Conservation (phyloP, 1,139 yeast species). For the Pichia sorboxylosa region DNA sequence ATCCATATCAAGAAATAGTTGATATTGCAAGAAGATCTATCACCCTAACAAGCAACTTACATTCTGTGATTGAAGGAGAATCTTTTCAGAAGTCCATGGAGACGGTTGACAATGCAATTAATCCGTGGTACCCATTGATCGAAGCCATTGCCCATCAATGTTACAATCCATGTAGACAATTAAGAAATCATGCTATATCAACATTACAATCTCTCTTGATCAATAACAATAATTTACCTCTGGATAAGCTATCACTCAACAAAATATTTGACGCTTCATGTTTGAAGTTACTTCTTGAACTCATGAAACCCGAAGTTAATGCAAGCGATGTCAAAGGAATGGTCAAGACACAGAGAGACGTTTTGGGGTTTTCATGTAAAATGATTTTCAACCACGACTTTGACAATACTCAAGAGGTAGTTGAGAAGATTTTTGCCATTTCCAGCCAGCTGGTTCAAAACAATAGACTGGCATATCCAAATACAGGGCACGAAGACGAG, state of each 20-base stretch:
- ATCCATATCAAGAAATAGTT: conserved; percentile 42
- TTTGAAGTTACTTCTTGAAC: conserved; percentile 59
- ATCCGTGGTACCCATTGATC: conserved; percentile 42
- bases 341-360: conserved; percentile 52
- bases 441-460: conserved; percentile 18
- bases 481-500: conserved; percentile 36
- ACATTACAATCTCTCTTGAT: conserved; percentile 39
- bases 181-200: conserved; percentile 53
- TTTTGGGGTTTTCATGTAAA: conserved; percentile 57
- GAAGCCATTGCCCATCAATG: conserved; percentile 85
- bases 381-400: conserved; percentile 48
- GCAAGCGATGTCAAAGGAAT: conserved; percentile 56
- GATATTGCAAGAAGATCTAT: conserved; percentile 53
- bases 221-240: conserved; percentile 17
- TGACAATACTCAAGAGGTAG: conserved; percentile 15
- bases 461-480: conserved; percentile 13
- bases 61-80: conserved; percentile 24
- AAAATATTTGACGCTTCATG: conserved; percentile 64
- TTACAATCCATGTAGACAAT: conserved; percentile 73
- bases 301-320: conserved; percentile 55
- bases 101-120: conserved; percentile 4
- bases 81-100: conserved; percentile 24
- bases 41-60: conserved; percentile 41
- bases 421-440: conserved; percentile 18
- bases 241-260: conserved; percentile 32